A percentile compares a stretch with the other conserved stretches of the same genome.
phyloP scores from a whole-genome alignment of 371 early-diverging fungal genomes.

The Mucor lusitanicus region DNA sequence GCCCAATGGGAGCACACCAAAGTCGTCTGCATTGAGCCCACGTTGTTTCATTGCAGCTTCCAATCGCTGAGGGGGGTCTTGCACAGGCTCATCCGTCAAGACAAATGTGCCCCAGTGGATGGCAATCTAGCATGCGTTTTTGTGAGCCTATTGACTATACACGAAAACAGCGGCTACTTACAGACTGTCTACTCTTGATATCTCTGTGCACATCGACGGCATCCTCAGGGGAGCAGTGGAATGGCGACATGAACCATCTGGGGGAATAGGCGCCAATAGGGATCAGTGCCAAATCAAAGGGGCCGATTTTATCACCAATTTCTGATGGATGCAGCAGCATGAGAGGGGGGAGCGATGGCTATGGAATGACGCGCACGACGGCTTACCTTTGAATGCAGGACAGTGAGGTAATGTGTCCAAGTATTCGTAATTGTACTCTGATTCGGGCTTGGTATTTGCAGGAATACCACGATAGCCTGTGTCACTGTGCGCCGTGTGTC shows the following conservation, averaged over 20 bases:
- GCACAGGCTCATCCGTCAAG: conserved; percentile 57
- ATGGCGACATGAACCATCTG: conserved; percentile 66
- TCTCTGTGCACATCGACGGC: conserved; percentile 78
- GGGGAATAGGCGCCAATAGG: conserved; percentile 87
- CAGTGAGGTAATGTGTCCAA: conserved; percentile 62
- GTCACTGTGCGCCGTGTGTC: conserved; percentile 52
- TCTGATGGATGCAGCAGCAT: conserved; percentile 24
- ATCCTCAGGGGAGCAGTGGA: conserved; percentile 79
- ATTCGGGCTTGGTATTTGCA: conserved; percentile 14
- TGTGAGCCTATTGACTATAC: not conserved
- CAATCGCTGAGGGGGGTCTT: conserved; percentile 60
- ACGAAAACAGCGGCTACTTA: conserved; percentile 46
- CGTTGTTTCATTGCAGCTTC: conserved; percentile 46
- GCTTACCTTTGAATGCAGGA: conserved; percentile 71
- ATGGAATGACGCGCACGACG: not conserved
- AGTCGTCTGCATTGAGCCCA: conserved; percentile 54
- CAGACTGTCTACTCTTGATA: conserved; percentile 60
- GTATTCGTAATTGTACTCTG: conserved; percentile 32
- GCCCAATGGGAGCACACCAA: conserved; percentile 59
- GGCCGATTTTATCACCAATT: conserved; percentile 72
- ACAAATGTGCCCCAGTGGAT: conserved; percentile 53
- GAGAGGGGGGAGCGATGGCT: too few species aligned
- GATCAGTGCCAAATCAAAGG: conserved; percentile 73
- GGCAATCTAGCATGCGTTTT: conserved; percentile 12
- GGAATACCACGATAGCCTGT: conserved; percentile 72